A percentile compares a stretch with the other conserved stretches of the same genome.
These are phyloP conservation scores for Aristolochia californica DNA, from an alignment of 164 flowering plant species.

Conservation along the genomic window DNA sequence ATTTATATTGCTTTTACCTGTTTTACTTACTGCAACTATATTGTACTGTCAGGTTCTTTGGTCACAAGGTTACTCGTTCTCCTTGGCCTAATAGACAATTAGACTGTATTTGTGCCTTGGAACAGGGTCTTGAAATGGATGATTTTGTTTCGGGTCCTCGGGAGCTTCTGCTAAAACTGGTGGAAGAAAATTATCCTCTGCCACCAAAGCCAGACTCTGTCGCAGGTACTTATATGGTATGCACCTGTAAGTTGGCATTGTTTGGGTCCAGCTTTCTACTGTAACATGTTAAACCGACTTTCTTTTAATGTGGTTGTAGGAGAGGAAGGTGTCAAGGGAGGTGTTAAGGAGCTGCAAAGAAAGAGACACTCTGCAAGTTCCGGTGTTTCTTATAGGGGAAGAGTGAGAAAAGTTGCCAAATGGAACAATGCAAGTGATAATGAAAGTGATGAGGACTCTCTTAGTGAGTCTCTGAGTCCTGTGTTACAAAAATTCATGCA, in stretches of 20 bases:
- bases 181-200: conserved; percentile 92
- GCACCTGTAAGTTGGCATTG: not conserved
- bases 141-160: conserved; percentile 98
- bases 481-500: no score
- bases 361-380: conserved; percentile 79
- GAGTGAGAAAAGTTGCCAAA: conserved; percentile 81
- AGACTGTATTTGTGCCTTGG: not conserved
- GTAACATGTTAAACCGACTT: not conserved
- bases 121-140: conserved; percentile 88
- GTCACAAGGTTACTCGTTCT: conserved; percentile 1
- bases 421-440: conserved; percentile 56
- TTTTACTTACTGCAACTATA: no score
- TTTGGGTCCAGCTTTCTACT: not conserved
- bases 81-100: not conserved
- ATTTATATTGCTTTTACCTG: no score
- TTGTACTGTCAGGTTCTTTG: no score
- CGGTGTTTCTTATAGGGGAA: conserved; percentile 74
- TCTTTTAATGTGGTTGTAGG: conserved; percentile 22
- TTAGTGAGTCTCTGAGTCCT: conserved; percentile 33
- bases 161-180: conserved; percentile 87
- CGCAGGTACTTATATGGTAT: conserved; percentile 30
- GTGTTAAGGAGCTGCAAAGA: conserved; percentile 71
- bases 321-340: no score
- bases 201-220: conserved; percentile 79
- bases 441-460: conserved; percentile 62